Base-by-base conservation (phyloP, 2,329 filamentous ascomycete genomes). In the Penicillium hesseltinei region DNA sequence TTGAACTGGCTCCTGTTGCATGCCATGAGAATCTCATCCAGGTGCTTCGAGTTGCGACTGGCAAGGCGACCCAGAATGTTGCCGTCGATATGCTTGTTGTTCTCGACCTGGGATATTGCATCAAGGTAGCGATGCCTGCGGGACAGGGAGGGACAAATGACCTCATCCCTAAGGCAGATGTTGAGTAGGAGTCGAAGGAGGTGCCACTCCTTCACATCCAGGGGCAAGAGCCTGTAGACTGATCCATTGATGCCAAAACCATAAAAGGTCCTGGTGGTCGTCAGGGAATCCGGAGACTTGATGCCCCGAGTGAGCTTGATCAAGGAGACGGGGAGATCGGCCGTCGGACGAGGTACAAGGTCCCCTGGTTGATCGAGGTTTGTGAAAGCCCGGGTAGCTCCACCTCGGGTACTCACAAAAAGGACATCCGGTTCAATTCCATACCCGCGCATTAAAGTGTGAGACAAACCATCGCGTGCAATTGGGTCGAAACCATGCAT, bases 141-240 rank as follows among this genome's bases (percentile, higher is more conserved):
- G 61, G 73, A 71, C 3, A 72, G 72, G 59, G 83, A 84, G 3
- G 83, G 81, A 57, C 80, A 85, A 13, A 86, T 72, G 4, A 69
- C 62, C 7, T 71, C 66, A 27, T 80, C 82, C 27, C 74, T 71
- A 46, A 81, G 71, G 29, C 84, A 85, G 47, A 95, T 71, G 57
- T 88, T 88, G 67, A 95, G 88, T 1, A 97, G 70, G 61, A 93
- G 85, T 56, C 82, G 82, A 5, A 97, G 79, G 4, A 96, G 78
- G 7, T 81, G 80, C 84, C 88, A 89, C 8, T 87, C 82, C 2
- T 82, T 73, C 19, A 82, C 67, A 10, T 81, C 77, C 0, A 97
- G 75, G 15, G 92, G 75, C 1, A 83, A 83, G 65, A 97, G 88
- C 55, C 88, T 84, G 60, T 84, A 84, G 25, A 92, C 67, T 0